Base-by-base conservation (phyloP, 1,284 basidiomycete genomes). In the Violaceomyces palustris region DNA sequence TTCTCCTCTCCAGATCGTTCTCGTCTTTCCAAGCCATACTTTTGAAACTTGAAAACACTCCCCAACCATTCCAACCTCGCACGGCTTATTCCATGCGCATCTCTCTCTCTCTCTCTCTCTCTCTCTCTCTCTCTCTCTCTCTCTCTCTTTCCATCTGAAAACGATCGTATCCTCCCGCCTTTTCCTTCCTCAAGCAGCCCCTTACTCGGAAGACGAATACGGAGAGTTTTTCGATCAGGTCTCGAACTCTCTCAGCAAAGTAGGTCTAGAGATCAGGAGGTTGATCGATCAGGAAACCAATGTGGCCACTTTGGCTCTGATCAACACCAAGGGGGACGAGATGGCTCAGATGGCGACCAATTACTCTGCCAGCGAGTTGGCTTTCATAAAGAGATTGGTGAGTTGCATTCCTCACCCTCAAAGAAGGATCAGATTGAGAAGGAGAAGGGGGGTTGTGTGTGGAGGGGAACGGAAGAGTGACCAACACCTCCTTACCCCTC, bases 331-430 rank as follows among this genome's bases (percentile, higher is more conserved):
- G 33, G 50, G 33, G 2, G 68, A 69, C 39, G 27, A 28, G 12
- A 33, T 69, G 17, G 61, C 67, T 9, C 50, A 66, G 35, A 28
- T 50, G 24, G 68, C 66, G 3, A 69, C 67, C 8, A 50, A 62
- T 6, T 67, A 69, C 45, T 47, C 58, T 7, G 29, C 61, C 3
- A 17, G 35, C 6, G 68, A 69, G 44, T 53, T 71, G 21, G 46
- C 44, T 2, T 60, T 51, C 26, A 54, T 71, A 41, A 65, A 62
- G 25, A 54, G 52, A 23, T 32, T 71, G 11, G 57, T 57, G 25
- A 29, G 43, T 36, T 6, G 21, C 17, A 11, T 26, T 9, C 30
- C 18, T 15, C 17, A 7, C 18, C 8, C 34, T 15, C 31, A n/a
- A n/a, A n/a, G n/a, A n/a, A n/a, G n/a, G n/a, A n/a, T n/a, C n/a